Conservation (phyloP, 495 filamentous ascomycete species). For the Filosporella fistucella region DNA sequence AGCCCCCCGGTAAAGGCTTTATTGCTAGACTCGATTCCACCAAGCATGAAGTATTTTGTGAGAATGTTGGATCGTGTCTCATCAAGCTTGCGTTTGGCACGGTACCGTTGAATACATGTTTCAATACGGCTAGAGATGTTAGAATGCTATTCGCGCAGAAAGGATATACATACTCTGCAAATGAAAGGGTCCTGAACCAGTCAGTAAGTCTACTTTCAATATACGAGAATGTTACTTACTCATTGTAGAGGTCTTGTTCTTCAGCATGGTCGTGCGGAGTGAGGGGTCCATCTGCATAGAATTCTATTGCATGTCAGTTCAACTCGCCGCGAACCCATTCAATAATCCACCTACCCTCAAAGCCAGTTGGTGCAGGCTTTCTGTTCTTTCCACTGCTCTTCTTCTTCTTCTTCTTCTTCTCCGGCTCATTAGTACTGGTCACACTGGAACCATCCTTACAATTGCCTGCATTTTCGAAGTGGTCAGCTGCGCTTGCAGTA, state of each 20-base stretch:
- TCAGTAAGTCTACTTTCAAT: not conserved
- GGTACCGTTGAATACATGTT: constrained; percentile 78
- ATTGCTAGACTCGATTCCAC: constrained; percentile 63
- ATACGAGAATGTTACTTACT: constrained; percentile 32
- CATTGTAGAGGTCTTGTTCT: constrained; percentile 54
- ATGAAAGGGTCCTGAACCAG: constrained; percentile 25
- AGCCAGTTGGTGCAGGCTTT: constrained; percentile 51
- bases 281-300: constrained; percentile 71
- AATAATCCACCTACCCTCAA: constrained; percentile 34
- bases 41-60: constrained; percentile 72
- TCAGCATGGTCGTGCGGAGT: constrained; percentile 60
- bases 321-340: not conserved
- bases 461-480: not conserved
- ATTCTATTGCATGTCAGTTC: constrained; percentile 40
- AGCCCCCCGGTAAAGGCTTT: constrained; percentile 63
- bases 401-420: constrained; percentile 25
- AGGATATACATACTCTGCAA: constrained; percentile 30
- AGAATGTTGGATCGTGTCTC: constrained; percentile 58
- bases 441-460: not conserved
- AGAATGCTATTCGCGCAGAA: not conserved
- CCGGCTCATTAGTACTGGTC: not conserved
- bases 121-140: constrained; percentile 63
- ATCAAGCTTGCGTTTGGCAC: constrained; percentile 68
- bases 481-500: no score
- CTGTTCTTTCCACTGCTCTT: constrained; percentile 19